A percentile compares a stretch with the other conserved stretches of the same genome.
Evolutionary conservation across 208 protist species (phyloP).

Genomic region (Angomonas deanei): DNA sequence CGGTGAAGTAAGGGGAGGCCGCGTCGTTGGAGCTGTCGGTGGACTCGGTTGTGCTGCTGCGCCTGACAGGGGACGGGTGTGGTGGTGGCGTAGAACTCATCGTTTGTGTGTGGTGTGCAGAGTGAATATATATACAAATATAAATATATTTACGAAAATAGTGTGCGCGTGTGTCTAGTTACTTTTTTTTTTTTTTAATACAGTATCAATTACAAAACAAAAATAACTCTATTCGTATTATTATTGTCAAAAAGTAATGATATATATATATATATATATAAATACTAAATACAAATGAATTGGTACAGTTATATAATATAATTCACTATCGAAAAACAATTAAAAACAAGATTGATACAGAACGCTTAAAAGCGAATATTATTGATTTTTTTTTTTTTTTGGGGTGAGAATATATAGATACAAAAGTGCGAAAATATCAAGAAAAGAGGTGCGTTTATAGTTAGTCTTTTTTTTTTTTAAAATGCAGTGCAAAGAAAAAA

Average conservation of each 20-base stretch:
- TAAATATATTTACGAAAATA: conserved; percentile 3
- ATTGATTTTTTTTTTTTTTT: conserved; percentile 14
- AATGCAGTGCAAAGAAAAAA: conserved; percentile 2
- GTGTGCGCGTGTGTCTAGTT: neutral
- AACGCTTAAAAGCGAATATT: conserved; percentile 9
- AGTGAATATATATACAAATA: conserved; percentile 8
- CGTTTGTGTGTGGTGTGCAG: neutral
- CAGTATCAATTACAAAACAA: neutral
- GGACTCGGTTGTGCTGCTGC: neutral
- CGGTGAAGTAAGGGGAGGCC: conserved; percentile 7
- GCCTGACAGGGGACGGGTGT: neutral
- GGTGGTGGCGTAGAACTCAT: neutral
- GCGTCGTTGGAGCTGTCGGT: neutral
- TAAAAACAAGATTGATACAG: conserved; percentile 12
- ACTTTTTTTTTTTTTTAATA: neutral
- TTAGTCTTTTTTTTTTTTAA: conserved; percentile 18
- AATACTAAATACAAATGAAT: conserved; percentile 27
- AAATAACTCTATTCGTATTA: neutral
- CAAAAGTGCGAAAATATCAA: too few relatives aligned
- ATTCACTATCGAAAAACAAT: conserved; percentile 1
- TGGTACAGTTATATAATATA: neutral
- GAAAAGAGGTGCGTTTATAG: too few relatives aligned
- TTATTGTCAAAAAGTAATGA: conserved; percentile 1
- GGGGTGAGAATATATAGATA: neutral
- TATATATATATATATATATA: conserved; percentile 34